Base-by-base conservation (phyloP, 1,284 basidiomycete genomes). In the Ganoderma resinaceum region DNA sequence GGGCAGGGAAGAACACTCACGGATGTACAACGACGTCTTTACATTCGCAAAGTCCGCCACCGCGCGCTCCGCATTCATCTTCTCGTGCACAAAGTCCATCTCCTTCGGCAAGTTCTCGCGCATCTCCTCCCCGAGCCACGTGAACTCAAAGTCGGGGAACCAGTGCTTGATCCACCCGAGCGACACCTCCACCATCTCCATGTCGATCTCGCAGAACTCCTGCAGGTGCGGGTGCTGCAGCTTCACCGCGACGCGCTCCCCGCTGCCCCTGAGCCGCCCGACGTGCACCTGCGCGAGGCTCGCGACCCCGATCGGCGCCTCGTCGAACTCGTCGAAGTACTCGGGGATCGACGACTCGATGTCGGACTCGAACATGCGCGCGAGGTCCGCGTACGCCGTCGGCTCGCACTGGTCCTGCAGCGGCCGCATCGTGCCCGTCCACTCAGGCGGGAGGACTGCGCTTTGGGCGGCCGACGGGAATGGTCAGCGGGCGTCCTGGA, bases 281-380 rank as follows among this genome's bases (percentile, higher is more conserved):
- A 92, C 87, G 80, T 99, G 98, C 7, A 99, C 98, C 80, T 99
- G 97, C 8, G 97, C 97, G 40, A 99, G 82, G 76, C 91, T 96
- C 5, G 96, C 97, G 11, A 98, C 96, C 7, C 98, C 98, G 65
- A 99, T 93, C 12, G 98, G 97, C n/a, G 85, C 84, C 4, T 90
- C 89, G 74, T 98, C 90, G 78, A 99, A 97, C 68, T 95, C 89
- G 40, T 90, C 87, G 75, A 98, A 95, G 43, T 92, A 77, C 11
- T 92, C 90, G 1, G 82, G 81, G 43, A 94, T 84, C 0, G 87
- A 82, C 42, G 79, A 77, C 9, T 93, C 94, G 77, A 94, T 90
- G 76, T 96, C 95, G 6, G 84, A 83, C 18, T 90, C 73, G 78
- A 96, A 94, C 65, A 96, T 83, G 3, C 79, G 80, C 74, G 94